Conservation (phyloP, 2,329 filamentous ascomycete genomes). For the Periglandula ipomoeae region DNA sequence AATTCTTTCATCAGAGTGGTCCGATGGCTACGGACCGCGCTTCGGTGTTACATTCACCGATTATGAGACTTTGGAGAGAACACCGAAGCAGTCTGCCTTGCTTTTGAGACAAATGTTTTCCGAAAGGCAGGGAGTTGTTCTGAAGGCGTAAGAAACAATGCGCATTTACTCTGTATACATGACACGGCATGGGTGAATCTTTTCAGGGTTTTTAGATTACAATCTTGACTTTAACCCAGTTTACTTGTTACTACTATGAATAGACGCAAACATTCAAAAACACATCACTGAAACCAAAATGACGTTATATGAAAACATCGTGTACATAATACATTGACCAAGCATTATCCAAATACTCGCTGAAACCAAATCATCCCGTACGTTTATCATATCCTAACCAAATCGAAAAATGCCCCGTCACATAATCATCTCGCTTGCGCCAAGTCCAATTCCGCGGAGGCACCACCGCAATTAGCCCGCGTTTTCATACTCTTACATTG, state of each 20-base stretch:
- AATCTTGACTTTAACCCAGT: too few relatives aligned
- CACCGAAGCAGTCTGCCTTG: slow-evolving; percentile 27
- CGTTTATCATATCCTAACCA: neutral
- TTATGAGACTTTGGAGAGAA: slow-evolving; percentile 26
- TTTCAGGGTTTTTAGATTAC: too few relatives aligned
- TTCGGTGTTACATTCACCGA: slow-evolving; percentile 30
- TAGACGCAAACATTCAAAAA: neutral
- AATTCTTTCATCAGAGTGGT: slow-evolving; percentile 21
- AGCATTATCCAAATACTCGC: neutral
- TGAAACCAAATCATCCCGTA: neutral
- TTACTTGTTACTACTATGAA: too few relatives aligned
- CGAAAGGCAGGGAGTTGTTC: slow-evolving; percentile 10
- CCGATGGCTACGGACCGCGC: slow-evolving; percentile 27
- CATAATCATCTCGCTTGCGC: neutral
- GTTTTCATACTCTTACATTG: slow-evolving; percentile 2
- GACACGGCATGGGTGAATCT: too few relatives aligned
- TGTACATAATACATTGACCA: too few relatives aligned
- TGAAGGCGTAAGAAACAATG: neutral
- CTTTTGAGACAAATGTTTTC: slow-evolving; percentile 19
- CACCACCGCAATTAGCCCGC: neutral
- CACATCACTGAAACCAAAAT: too few relatives aligned
- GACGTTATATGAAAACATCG: too few relatives aligned
- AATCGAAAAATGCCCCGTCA: neutral
- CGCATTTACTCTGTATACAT: neutral
- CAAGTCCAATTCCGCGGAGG: neutral